A percentile compares a stretch with the other conserved stretches of the same genome.
Conservation (phyloP, 805 yeast genomes). For the Lachancea quebecensis region DNA sequence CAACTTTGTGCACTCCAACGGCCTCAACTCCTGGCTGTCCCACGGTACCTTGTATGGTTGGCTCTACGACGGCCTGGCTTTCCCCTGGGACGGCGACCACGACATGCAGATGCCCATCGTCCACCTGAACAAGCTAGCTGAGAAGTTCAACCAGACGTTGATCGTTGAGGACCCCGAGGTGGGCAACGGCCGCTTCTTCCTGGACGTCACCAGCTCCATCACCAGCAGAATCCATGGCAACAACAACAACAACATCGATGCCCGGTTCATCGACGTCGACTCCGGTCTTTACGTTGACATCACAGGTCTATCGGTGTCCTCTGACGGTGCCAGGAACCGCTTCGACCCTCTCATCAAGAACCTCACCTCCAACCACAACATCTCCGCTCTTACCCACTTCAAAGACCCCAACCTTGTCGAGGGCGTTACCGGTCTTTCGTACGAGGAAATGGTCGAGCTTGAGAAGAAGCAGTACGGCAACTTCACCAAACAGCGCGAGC, state of each 20-base stretch:
- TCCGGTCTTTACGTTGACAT: slow-evolving; percentile 68
- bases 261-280: slow-evolving; percentile 63
- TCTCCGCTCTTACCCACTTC: neutral
- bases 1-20: slow-evolving; percentile 39
- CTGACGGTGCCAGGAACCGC: slow-evolving; percentile 17
- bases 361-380: neutral
- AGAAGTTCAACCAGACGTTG: slow-evolving; percentile 36
- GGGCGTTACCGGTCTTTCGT: slow-evolving; percentile 5
- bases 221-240: slow-evolving; percentile 52
- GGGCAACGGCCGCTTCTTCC: slow-evolving; percentile 51
- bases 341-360: slow-evolving; percentile 10
- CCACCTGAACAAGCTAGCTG: slow-evolving; percentile 40
- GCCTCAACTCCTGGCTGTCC: slow-evolving; percentile 52
- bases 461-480: slow-evolving; percentile 5
- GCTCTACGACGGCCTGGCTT: slow-evolving; percentile 54
- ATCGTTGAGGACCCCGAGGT: slow-evolving; percentile 42
- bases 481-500: slow-evolving; percentile 12
- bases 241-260: slow-evolving; percentile 61
- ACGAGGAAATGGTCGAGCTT: neutral
- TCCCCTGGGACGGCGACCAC: slow-evolving; percentile 64
- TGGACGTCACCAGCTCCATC: slow-evolving; percentile 44
- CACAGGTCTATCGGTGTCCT: slow-evolving; percentile 54
- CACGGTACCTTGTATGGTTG: slow-evolving; percentile 61
- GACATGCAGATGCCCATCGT: slow-evolving; percentile 56
- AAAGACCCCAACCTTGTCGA: slow-evolving; percentile 10